These are phyloP conservation scores for Mortierella sp. DNA, from an alignment of 371 early-diverging fungal species.

Conservation along the genomic window DNA sequence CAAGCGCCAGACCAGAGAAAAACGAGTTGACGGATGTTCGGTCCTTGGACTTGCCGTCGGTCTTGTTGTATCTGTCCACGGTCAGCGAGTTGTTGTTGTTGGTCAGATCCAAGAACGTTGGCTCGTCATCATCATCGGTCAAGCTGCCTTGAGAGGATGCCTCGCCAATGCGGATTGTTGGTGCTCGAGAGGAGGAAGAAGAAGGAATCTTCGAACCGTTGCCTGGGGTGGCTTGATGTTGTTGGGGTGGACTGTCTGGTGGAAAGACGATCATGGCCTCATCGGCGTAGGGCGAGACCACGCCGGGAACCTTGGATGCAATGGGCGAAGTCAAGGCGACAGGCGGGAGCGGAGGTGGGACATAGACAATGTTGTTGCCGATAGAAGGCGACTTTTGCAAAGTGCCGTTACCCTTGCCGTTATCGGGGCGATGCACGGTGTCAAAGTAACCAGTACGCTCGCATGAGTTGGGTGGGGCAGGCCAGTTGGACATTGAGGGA, in stretches of 20 bases:
- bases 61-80: slow-evolving; percentile 23
- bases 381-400: slow-evolving; percentile 22
- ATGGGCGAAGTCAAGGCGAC: not conserved
- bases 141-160: not conserved
- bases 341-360: slow-evolving; percentile 48
- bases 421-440: not conserved
- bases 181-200: not conserved
- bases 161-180: slow-evolving; percentile 1
- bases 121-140: slow-evolving; percentile 29
- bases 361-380: slow-evolving; percentile 27
- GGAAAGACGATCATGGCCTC: slow-evolving; percentile 45
- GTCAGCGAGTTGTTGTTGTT: slow-evolving; percentile 32
- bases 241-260: slow-evolving; percentile 16
- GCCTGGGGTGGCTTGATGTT: not conserved
- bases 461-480: not conserved
- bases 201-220: not conserved
- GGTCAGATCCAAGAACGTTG: slow-evolving; percentile 32
- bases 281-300: slow-evolving; percentile 40
- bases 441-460: not conserved
- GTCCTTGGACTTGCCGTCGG: slow-evolving; percentile 15
- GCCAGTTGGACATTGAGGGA: slow-evolving; percentile 27
- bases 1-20: slow-evolving; percentile 38
- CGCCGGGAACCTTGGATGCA: not conserved
- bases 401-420: not conserved
- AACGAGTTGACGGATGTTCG: slow-evolving; percentile 49